A percentile compares a stretch with the other conserved stretches of the same genome.
These are phyloP conservation scores for Triticum urartu DNA, from an alignment of 176 grass and related monocot species.

Conservation along the genomic window DNA sequence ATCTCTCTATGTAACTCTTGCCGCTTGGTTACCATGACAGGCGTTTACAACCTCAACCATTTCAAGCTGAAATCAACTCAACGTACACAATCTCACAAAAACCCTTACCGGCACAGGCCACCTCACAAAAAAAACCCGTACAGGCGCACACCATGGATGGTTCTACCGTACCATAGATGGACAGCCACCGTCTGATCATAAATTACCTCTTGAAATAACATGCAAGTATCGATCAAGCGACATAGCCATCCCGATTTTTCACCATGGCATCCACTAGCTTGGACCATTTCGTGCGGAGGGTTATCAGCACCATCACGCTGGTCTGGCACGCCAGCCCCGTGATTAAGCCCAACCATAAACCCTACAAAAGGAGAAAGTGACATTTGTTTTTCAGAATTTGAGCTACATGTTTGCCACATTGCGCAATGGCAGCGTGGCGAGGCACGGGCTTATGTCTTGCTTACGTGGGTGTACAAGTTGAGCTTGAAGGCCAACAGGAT, in stretches of 20 bases:
- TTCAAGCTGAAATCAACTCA: too few relatives aligned
- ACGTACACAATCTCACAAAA: too few relatives aligned
- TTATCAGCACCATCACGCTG: slow-evolving; percentile 54
- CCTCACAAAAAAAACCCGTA: too few relatives aligned
- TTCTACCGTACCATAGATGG: too few relatives aligned
- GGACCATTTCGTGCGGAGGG: slow-evolving; percentile 56
- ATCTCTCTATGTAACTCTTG: too few relatives aligned
- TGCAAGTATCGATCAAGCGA: background rate
- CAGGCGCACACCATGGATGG: too few relatives aligned
- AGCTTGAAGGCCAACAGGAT: slow-evolving; percentile 76
- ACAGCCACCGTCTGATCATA: too few relatives aligned
- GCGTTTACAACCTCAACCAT: too few relatives aligned
- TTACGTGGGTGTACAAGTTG: slow-evolving; percentile 44
- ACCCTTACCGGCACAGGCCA: too few relatives aligned
- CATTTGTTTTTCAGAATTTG: background rate
- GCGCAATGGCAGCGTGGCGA: background rate
- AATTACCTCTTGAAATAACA: too few relatives aligned
- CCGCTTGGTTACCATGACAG: too few relatives aligned
- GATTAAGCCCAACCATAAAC: slow-evolving; percentile 71
- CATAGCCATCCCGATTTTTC: slow-evolving; percentile 27
- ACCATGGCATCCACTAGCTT: slow-evolving; percentile 36
- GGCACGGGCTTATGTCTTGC: background rate
- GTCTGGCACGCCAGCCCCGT: slow-evolving; percentile 63
- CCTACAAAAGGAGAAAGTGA: slow-evolving; percentile 22
- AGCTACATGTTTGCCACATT: background rate